A percentile compares a stretch with the other conserved stretches of the same genome.
These are phyloP conservation scores for Colletotrichum tabaci DNA, from an alignment of 2,329 filamentous ascomycete genomes.

Conservation along the genomic window DNA sequence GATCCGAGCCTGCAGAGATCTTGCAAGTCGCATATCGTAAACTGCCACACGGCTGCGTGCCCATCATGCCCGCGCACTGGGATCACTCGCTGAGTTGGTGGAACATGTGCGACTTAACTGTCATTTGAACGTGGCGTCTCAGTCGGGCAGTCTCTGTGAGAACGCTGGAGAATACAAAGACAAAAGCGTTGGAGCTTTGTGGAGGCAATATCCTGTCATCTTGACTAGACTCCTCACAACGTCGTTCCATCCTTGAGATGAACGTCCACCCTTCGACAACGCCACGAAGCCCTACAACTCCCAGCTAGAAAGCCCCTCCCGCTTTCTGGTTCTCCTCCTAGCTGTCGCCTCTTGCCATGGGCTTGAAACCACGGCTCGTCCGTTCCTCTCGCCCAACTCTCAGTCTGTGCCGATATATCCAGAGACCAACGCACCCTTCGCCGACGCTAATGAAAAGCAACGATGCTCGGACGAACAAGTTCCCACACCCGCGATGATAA, in stretches of 20 bases:
- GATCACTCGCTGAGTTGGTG: neutral
- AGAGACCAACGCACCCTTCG: constrained; percentile 36
- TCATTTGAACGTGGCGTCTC: neutral
- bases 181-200: neutral
- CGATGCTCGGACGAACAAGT: constrained; percentile 35
- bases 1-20: constrained; percentile 6
- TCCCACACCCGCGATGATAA: constrained; percentile 23
- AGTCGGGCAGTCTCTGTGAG: neutral
- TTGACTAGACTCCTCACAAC: neutral
- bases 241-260: constrained; percentile 37
- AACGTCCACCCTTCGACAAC: constrained; percentile 26
- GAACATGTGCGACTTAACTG: neutral
- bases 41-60: neutral
- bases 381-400: neutral
- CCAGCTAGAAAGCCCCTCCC: too few relatives aligned
- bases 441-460: constrained; percentile 37
- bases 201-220: constrained; percentile 18
- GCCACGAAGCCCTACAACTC: neutral
- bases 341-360: neutral
- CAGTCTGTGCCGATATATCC: constrained; percentile 35
- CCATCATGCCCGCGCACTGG: neutral
- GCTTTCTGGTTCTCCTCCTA: neutral
- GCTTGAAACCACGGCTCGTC: neutral
- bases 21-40: constrained; percentile 1
- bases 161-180: neutral